Evolutionary conservation across 2,329 filamentous ascomycete genomes (phyloP).

Genomic region (Podosphaera leucotricha): DNA sequence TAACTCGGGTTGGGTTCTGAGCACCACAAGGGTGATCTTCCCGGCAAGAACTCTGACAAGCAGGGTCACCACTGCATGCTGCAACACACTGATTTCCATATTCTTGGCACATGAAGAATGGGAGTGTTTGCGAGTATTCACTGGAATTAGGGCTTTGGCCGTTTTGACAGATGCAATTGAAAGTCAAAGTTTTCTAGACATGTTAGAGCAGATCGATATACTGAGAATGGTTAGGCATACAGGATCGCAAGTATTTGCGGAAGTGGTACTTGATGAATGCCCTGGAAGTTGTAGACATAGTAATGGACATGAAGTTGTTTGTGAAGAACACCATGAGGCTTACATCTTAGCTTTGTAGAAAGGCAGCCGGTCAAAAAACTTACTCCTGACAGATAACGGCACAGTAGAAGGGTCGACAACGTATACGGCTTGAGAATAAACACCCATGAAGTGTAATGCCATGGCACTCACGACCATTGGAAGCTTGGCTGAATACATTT

Average conservation of each 20-base stretch:
- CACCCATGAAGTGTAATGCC: constrained; percentile 21
- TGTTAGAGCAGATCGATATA: neutral
- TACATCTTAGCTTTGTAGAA: neutral
- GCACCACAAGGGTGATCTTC: constrained; percentile 51
- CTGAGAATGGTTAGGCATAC: constrained; percentile 19
- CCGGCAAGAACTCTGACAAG: constrained; percentile 37
- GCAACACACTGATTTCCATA: constrained; percentile 45
- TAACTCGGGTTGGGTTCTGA: constrained; percentile 33
- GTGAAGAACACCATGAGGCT: constrained; percentile 42
- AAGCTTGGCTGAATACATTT: constrained; percentile 30
- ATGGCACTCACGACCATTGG: constrained; percentile 22
- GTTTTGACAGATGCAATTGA: constrained; percentile 47
- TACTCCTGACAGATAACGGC: constrained; percentile 20
- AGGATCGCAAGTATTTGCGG: constrained; percentile 42
- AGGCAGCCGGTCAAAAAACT: neutral
- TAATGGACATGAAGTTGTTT: constrained; percentile 40
- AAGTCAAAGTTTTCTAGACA: constrained; percentile 32
- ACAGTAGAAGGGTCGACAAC: constrained; percentile 39
- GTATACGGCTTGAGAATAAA: constrained; percentile 29
- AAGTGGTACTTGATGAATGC: constrained; percentile 19
- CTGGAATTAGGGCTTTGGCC: constrained; percentile 44
- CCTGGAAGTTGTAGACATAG: constrained; percentile 43
- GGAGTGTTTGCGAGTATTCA: constrained; percentile 56
- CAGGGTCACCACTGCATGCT: constrained; percentile 29
- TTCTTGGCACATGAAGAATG: constrained; percentile 52